These are phyloP conservation scores for Oryza meridionalis DNA, from an alignment of 176 grass and related monocot genomes.

Conservation along the genomic window DNA sequence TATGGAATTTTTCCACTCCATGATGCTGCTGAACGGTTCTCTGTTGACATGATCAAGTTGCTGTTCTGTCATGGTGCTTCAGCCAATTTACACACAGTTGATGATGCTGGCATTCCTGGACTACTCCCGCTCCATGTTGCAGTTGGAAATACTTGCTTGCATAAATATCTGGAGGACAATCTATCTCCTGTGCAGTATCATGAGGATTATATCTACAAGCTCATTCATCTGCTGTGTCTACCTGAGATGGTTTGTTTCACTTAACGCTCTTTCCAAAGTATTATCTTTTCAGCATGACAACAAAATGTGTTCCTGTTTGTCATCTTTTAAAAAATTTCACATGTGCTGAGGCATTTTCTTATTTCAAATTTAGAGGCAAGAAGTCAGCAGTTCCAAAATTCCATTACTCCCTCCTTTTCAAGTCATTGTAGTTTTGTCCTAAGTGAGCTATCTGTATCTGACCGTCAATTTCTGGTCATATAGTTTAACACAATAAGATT, in stretches of 20 bases:
- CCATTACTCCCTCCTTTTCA: too few relatives aligned
- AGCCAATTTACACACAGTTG: neutral
- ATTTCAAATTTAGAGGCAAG: too few relatives aligned
- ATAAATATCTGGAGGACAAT: neutral
- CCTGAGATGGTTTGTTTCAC: neutral
- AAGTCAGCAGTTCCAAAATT: too few relatives aligned
- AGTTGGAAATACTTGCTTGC: neutral
- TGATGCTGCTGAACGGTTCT: neutral
- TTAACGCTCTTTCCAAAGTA: too few relatives aligned
- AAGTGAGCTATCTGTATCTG: too few relatives aligned
- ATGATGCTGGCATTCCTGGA: neutral
- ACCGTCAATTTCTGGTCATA: too few relatives aligned
- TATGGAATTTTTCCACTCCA: neutral
- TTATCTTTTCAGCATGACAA: neutral
- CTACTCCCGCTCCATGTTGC: neutral
- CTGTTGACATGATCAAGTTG: conserved; percentile 1
- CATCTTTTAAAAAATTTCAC: neutral
- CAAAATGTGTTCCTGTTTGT: neutral
- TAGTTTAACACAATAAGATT: too few relatives aligned
- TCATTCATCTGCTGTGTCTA: neutral
- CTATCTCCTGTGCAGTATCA: neutral
- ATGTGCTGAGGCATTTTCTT: too few relatives aligned
- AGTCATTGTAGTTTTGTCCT: too few relatives aligned
- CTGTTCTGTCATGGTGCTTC: neutral
- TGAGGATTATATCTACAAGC: neutral